These are phyloP conservation scores for Phyllosticta citriasiana DNA, from an alignment of 2,329 filamentous ascomycete genomes.

Conservation along the genomic window DNA sequence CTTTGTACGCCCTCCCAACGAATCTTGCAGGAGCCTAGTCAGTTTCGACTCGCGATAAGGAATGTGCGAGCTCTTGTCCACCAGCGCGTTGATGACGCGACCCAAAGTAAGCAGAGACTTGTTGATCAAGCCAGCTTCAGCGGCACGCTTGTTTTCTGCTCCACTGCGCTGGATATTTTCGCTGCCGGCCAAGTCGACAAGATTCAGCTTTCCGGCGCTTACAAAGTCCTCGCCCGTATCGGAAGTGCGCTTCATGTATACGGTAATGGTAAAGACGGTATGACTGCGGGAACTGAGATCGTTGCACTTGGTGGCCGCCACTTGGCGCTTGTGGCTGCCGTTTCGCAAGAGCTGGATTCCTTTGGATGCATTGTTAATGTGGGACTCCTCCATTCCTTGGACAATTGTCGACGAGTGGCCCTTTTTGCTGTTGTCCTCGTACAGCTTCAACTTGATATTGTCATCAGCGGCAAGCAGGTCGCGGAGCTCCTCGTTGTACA, in stretches of 20 bases:
- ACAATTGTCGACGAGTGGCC: conserved; percentile 80
- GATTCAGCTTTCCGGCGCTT: conserved; percentile 84
- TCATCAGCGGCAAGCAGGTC: conserved; percentile 81
- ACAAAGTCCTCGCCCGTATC: conserved; percentile 85
- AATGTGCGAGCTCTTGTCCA: conserved; percentile 82
- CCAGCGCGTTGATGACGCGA: conserved; percentile 92
- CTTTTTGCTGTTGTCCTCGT: conserved; percentile 77
- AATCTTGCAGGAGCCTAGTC: conserved; percentile 90
- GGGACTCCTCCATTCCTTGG: conserved; percentile 94
- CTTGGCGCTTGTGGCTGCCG: conserved; percentile 87
- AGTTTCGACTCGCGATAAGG: conserved; percentile 93
- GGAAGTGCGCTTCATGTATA: conserved; percentile 71
- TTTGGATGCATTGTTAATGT: conserved; percentile 74
- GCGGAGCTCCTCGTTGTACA: conserved; percentile 95
- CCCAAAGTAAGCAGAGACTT: conserved; percentile 92
- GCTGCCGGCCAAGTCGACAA: conserved; percentile 92
- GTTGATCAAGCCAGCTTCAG: conserved; percentile 94
- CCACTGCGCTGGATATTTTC: conserved; percentile 97
- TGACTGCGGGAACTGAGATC: conserved; percentile 95
- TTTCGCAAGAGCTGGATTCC: conserved; percentile 82
- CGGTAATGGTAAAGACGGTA: conserved; percentile 93
- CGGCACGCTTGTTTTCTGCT: conserved; percentile 93
- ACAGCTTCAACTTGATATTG: conserved; percentile 82
- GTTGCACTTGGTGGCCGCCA: conserved; percentile 99
- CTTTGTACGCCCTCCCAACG: conserved; percentile 87